Conservation (phyloP, 2,329 filamentous ascomycete species). For the Aspergillus sp. region DNA sequence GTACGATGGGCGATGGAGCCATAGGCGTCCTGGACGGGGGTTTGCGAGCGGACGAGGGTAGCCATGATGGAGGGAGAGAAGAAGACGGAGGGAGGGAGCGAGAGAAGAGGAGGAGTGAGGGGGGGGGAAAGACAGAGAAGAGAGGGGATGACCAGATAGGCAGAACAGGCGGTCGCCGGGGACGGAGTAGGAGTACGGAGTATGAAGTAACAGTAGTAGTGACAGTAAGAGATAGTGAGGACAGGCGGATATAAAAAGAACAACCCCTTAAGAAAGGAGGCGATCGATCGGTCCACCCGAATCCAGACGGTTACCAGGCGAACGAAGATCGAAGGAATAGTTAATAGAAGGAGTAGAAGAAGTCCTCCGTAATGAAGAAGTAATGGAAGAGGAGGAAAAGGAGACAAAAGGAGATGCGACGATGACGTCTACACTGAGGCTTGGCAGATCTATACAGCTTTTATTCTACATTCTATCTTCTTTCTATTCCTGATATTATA, state of each 20-base stretch:
- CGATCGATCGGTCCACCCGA: background rate
- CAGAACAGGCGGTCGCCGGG: background rate
- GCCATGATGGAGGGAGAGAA: constrained; percentile 28
- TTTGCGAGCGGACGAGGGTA: constrained; percentile 38
- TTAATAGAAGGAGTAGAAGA: no score
- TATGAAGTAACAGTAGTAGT: no score
- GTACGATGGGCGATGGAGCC: constrained; percentile 26
- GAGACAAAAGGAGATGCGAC: no score
- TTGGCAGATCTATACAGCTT: no score
- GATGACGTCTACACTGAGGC: no score
- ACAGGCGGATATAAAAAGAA: no score
- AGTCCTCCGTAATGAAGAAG: background rate
- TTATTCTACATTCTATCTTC: no score
- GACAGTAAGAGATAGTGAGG: no score
- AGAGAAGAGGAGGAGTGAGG: constrained; percentile 4
- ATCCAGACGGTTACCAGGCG: background rate
- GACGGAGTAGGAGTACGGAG: no score
- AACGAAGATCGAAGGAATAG: background rate
- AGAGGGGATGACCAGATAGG: background rate
- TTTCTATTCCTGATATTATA: no score
- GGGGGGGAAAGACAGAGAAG: background rate
- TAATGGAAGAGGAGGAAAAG: background rate
- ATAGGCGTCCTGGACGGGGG: constrained; percentile 41
- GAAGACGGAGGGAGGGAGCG: constrained; percentile 2
- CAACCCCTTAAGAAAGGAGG: background rate